Base-by-base conservation (phyloP, 2,329 filamentous ascomycete genomes). In the Fonsecaea monophora region DNA sequence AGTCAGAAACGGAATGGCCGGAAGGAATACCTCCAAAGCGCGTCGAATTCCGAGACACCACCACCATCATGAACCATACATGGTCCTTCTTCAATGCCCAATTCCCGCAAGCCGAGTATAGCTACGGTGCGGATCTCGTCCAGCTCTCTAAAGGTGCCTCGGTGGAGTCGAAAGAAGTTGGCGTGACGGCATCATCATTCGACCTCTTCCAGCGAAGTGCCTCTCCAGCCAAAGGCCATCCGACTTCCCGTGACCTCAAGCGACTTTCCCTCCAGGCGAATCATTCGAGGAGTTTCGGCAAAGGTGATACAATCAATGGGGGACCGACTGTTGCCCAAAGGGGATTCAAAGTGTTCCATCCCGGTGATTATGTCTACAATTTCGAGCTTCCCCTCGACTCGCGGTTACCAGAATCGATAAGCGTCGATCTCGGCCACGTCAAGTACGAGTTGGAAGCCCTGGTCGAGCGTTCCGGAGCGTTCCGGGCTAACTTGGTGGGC, bases 1-100 rank as follows among this genome's bases (percentile, higher is more conserved):
- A 89, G 75, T 92, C 93, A 2, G 87, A 90, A 70, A 98, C 95
- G 1, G 93, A 97, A 75, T 99, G 95, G 95, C 94, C 95, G 15
- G 95, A 98, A 81, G 92, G 88, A 86, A 95, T 98, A 35, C 94
- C 95, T 2, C 93, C 94, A 0, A 85, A 90, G 65, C 97, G 96
- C 78, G 85, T 90, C 0, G 91, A 96, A 48, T 88, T 92, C 61
- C 90, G 88, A 73, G 93, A 98, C 75, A 91, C 92, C 69, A 91
- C 95, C 72, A 92, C 89, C 3, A 84, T 98, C 67, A 90, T 96
- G 78, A 94, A 91, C 48, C 94, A 97, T 75, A 94, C 89, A 18
- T 89, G 92, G 79, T 94, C 90, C 0, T 98, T 98, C 76, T 99
- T 97, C 83, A 96, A 97, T 82, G 68, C 76, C 69, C 85, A 87